Evolutionary conservation across 768 basidiomycete species (phyloP).

Genomic region (Termitomyces sp.): DNA sequence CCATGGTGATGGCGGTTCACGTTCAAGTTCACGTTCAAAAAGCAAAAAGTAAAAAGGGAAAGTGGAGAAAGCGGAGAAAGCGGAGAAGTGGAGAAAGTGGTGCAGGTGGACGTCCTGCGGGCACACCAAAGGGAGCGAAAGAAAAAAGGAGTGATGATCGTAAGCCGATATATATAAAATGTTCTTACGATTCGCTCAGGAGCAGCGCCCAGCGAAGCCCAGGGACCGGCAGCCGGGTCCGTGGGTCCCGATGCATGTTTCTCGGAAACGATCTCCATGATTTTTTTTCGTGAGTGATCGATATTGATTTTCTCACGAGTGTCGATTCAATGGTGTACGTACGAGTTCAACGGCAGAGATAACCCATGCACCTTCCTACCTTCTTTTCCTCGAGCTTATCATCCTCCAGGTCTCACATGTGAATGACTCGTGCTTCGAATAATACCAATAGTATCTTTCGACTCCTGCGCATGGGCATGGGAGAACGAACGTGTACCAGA

Average conservation of each 20-base stretch:
- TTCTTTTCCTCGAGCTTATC: neutral
- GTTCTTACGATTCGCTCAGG: no score
- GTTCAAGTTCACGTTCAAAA: no score
- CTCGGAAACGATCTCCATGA: no score
- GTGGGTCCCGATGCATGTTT: no score
- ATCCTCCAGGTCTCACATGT: neutral
- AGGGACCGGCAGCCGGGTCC: no score
- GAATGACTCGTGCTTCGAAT: no score
- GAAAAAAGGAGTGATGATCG: neutral
- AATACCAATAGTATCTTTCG: neutral
- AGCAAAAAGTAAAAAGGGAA: no score
- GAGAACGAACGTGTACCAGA: neutral
- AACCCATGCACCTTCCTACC: neutral
- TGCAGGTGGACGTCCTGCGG: neutral
- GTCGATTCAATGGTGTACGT: no score
- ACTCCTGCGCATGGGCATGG: no score
- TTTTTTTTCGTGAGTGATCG: no score
- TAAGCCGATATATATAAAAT: constrained; percentile 1
- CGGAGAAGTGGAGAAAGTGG: neutral
- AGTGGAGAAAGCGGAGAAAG: neutral
- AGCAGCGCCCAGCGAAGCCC: no score
- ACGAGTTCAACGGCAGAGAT: neutral
- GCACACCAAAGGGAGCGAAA: neutral
- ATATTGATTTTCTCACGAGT: no score
- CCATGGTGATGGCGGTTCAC: neutral